Conservation (phyloP, 1,284 basidiomycete species). For the Ustilago sp. region DNA sequence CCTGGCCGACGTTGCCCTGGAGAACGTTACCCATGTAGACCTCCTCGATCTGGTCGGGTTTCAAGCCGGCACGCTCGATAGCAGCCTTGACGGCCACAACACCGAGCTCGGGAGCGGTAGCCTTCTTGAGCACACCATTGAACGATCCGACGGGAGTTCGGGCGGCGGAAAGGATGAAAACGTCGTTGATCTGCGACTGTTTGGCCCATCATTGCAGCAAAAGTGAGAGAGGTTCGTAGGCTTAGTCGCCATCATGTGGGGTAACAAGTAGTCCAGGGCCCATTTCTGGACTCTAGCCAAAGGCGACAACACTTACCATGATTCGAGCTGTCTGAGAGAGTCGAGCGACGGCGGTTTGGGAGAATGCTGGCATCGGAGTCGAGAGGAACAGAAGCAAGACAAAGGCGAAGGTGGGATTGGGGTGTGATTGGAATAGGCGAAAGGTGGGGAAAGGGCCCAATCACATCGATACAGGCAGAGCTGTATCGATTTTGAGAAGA, state of each 20-base stretch:
- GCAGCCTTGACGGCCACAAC: conserved; percentile 86
- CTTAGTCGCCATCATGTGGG: conserved; percentile 6
- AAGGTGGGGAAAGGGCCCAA: conserved; percentile 34
- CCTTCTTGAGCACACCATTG: conserved; percentile 86
- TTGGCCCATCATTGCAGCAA: not conserved
- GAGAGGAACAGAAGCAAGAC: conserved; percentile 10
- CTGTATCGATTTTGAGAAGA: conserved; percentile 33
- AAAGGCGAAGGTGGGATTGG: not conserved
- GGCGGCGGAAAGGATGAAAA: conserved; percentile 92
- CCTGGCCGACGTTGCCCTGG: conserved; percentile 71
- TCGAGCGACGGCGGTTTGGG: conserved; percentile 54
- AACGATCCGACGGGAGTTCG: conserved; percentile 95
- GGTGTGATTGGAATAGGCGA: conserved; percentile 17
- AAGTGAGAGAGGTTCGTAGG: not conserved
- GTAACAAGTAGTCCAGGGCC: not conserved
- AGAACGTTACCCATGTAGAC: conserved; percentile 89
- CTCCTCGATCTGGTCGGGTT: conserved; percentile 87
- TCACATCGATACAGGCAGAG: conserved; percentile 10
- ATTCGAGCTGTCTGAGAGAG: conserved; percentile 57
- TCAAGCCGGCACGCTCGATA: conserved; percentile 80
- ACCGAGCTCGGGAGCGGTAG: conserved; percentile 92
- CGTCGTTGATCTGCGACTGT: conserved; percentile 72
- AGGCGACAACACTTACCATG: conserved; percentile 52
- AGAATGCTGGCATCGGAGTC: conserved; percentile 56
- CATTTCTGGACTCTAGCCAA: not conserved